A percentile compares a stretch with the other conserved stretches of the same genome.
Conservation (phyloP, 2,329 filamentous ascomycete genomes). For the Colletotrichum sp. region DNA sequence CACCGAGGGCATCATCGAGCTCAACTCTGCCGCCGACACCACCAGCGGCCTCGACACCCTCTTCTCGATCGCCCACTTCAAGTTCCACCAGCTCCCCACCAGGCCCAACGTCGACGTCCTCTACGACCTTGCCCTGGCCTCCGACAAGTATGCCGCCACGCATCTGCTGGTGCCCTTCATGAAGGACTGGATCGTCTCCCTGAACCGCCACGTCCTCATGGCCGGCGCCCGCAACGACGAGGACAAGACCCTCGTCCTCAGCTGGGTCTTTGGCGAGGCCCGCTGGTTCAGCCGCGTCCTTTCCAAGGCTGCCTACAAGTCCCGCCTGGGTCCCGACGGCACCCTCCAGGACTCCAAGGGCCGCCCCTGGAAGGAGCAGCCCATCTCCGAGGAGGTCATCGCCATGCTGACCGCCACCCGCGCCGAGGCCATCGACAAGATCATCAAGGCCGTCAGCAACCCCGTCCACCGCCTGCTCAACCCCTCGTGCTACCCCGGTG, state of each 20-base stretch:
- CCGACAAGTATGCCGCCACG: constrained; percentile 16
- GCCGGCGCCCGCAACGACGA: constrained; percentile 19
- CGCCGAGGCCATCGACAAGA: constrained; percentile 15
- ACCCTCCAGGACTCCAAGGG: constrained; percentile 10
- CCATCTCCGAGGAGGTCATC: constrained; percentile 12
- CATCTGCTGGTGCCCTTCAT: constrained; percentile 19
- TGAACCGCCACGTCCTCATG: constrained; percentile 20
- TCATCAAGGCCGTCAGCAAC: constrained; percentile 21
- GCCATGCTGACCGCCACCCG: constrained; percentile 10
- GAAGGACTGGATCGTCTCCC: constrained; percentile 17
- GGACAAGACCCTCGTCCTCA: constrained; percentile 18
- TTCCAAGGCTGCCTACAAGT: constrained; percentile 15
- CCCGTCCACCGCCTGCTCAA: constrained; percentile 19
- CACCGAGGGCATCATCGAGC: constrained; percentile 2
- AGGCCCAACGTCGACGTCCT: constrained; percentile 12
- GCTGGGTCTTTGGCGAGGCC: constrained; percentile 18
- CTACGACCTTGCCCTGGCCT: constrained; percentile 13
- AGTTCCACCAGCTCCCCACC: constrained; percentile 17
- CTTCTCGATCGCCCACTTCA: constrained; percentile 19
- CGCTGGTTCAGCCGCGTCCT: constrained; percentile 18
- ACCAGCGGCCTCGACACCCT: constrained; percentile 2
- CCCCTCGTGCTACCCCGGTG: constrained; percentile 15
- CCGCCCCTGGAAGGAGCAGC: constrained; percentile 11
- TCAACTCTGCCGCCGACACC: constrained; percentile 12
- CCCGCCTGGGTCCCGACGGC: constrained; percentile 9